Conservation (phyloP, 495 filamentous ascomycete genomes). For the Talaromyces thailandensis region DNA sequence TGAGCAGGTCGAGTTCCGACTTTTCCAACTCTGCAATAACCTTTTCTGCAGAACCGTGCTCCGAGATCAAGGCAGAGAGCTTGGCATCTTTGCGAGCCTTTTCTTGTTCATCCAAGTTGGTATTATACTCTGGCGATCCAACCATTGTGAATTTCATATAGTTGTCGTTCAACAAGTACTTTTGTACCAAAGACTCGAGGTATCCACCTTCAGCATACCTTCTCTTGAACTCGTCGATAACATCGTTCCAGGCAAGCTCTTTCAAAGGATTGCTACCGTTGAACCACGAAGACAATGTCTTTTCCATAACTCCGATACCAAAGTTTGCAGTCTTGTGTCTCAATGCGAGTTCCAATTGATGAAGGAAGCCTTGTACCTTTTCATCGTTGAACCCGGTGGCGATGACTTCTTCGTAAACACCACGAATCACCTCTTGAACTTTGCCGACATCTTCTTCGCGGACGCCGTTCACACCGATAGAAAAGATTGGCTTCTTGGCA, state of each 20-base stretch:
- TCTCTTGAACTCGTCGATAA: conserved; percentile 68
- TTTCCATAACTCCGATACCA: conserved; percentile 81
- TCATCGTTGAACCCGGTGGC: conserved; percentile 72
- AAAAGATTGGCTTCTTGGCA: conserved; percentile 70
- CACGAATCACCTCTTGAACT: conserved; percentile 62
- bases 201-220: conserved; percentile 64
- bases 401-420: conserved; percentile 55
- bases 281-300: conserved; percentile 86
- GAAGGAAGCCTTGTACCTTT: conserved; percentile 88
- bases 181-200: conserved; percentile 75
- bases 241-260: conserved; percentile 81
- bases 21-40: conserved; percentile 61
- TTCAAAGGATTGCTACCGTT: conserved; percentile 90
- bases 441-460: conserved; percentile 66
- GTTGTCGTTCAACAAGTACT: conserved; percentile 80
- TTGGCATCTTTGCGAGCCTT: conserved; percentile 56
- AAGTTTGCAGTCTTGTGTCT: conserved; percentile 96
- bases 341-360: conserved; percentile 80
- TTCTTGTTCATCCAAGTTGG: conserved; percentile 73
- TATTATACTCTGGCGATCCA: conserved; percentile 62
- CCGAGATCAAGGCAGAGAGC: conserved; percentile 55
- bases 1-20: conserved; percentile 70
- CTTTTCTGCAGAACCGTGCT: conserved; percentile 60
- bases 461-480: conserved; percentile 81
- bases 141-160: conserved; percentile 92